phyloP scores from a whole-genome alignment of 768 basidiomycete species.

The Russula sp. region DNA sequence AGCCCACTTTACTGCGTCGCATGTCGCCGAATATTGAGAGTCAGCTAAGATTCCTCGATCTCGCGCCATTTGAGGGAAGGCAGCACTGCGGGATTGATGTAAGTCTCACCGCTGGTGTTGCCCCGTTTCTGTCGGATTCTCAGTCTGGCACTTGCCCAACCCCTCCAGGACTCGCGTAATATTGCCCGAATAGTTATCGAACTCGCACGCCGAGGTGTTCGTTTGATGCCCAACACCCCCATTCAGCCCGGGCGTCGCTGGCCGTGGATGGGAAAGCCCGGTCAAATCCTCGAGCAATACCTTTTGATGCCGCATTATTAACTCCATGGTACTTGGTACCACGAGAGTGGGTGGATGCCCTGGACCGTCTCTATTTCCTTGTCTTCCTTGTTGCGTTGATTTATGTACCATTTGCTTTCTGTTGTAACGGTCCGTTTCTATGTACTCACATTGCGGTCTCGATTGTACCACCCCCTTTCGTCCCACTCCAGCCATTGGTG shows the following conservation, averaged over 20 bases:
- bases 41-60: conserved; percentile 67
- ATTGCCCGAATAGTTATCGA: conserved; percentile 75
- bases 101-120: conserved; percentile 32
- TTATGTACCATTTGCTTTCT: neutral
- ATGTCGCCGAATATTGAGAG: conserved; percentile 56
- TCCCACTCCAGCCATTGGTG: conserved; percentile 22
- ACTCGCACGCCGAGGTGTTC: conserved; percentile 62
- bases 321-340: neutral
- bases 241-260: conserved; percentile 63
- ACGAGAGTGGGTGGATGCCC: neutral
- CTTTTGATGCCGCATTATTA: conserved; percentile 2
- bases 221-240: conserved; percentile 67
- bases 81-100: conserved; percentile 90
- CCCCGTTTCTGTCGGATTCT: neutral
- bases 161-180: conserved; percentile 80
- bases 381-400: neutral
- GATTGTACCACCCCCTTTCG: neutral
- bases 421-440: neutral
- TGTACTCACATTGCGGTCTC: neutral
- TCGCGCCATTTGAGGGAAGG: conserved; percentile 75
- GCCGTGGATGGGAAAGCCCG: conserved; percentile 82
- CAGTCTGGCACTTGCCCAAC: neutral
- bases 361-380: neutral
- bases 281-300: conserved; percentile 53
- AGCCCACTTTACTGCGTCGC: conserved; percentile 26